Evolutionary conservation across 306 rosid species (phyloP).

Genomic region (Gleditsia sinensis): DNA sequence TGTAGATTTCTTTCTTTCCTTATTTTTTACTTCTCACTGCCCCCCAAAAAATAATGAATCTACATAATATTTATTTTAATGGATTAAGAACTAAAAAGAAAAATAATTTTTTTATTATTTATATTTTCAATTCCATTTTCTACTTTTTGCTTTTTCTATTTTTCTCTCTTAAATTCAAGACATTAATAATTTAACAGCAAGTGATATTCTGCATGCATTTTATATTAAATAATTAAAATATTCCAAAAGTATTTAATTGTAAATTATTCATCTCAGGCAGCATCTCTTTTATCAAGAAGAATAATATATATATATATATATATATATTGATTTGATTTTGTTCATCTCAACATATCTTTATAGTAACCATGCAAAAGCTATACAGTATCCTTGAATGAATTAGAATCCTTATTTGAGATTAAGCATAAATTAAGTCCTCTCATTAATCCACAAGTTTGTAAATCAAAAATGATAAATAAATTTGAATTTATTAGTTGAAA

Average conservation of each 20-base stretch:
- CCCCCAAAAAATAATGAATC: neutral
- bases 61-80: neutral
- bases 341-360: no score
- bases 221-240: neutral
- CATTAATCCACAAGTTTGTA: no score
- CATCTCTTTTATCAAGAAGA: neutral
- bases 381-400: neutral
- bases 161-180: neutral
- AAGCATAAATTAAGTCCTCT: neutral
- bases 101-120: no score
- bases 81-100: neutral
- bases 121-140: conserved; percentile 11
- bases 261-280: no score
- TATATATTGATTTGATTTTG: no score
- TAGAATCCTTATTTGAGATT: neutral
- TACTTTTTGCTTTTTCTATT: no score
- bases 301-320: no score
- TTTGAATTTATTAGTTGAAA: no score
- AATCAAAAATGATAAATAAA: no score
- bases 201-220: neutral
- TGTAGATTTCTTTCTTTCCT: neutral
- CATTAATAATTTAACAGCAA: neutral
- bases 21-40: neutral
- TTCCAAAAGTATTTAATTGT: neutral
- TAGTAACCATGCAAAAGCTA: neutral